phyloP scores from a whole-genome alignment of 2,329 filamentous ascomycete species.

The Scedosporium boydii region DNA sequence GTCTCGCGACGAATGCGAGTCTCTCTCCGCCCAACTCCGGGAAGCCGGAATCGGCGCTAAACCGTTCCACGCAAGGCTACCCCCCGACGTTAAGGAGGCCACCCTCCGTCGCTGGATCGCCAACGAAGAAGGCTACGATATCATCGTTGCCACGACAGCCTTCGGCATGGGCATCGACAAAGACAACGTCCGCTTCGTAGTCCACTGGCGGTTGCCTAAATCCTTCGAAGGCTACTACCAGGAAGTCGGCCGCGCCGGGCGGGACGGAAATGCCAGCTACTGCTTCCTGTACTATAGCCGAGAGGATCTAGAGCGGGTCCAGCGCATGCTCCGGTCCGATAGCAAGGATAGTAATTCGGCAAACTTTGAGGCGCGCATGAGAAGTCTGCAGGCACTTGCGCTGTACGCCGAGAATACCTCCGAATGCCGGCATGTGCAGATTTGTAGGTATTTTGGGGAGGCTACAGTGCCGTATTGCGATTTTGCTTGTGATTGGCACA shows the following conservation, averaged over 20 bases:
- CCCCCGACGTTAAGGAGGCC: conserved; percentile 59
- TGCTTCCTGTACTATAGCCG: conserved; percentile 89
- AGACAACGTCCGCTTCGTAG: conserved; percentile 84
- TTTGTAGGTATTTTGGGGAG: conserved; percentile 73
- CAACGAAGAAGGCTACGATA: conserved; percentile 68
- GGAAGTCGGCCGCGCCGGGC: conserved; percentile 83
- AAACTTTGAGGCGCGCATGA: conserved; percentile 36
- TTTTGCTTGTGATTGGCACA: conserved; percentile 71
- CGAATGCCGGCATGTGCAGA: conserved; percentile 64
- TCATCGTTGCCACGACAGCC: conserved; percentile 90
- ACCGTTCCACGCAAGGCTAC: conserved; percentile 62
- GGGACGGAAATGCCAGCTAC: conserved; percentile 77
- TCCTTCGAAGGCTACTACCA: conserved; percentile 96
- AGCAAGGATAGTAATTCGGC: conserved; percentile 15
- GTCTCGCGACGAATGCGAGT: conserved; percentile 65
- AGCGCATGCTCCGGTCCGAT: conserved; percentile 38
- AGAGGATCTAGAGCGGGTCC: conserved; percentile 72
- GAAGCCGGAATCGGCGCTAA: conserved; percentile 63
- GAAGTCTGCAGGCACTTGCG: conserved; percentile 60
- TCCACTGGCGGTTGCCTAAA: conserved; percentile 89
- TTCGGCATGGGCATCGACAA: conserved; percentile 99
- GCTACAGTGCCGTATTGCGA: conserved; percentile 49
- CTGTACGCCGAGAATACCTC: conserved; percentile 72
- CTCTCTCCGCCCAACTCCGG: conserved; percentile 55
- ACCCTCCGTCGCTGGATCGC: conserved; percentile 63